Percentiles rank a stretch among this genome's conserved stretches.
These are phyloP conservation scores for Brasilioporus rufonigricans DNA, from an alignment of 768 basidiomycete genomes.

Conservation along the genomic window DNA sequence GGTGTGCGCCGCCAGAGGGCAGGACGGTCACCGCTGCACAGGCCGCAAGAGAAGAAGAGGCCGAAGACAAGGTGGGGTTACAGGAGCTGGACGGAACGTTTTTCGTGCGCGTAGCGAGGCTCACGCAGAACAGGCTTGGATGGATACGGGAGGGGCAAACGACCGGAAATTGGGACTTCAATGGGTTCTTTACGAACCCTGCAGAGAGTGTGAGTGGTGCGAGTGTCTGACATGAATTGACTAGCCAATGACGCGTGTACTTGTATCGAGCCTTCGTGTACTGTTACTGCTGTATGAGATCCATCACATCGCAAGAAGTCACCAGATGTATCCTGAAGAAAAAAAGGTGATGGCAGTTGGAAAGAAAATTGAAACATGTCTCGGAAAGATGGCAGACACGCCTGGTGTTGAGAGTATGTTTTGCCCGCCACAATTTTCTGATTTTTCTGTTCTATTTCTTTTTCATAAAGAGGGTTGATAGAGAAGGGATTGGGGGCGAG, in stretches of 20 bases:
- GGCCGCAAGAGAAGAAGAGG: conserved; percentile 20
- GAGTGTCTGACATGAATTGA: background rate
- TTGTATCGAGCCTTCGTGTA: background rate
- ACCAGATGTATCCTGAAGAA: too few species aligned
- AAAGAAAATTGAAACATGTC: too few species aligned
- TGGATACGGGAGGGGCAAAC: conserved; percentile 41
- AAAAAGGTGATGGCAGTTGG: too few species aligned
- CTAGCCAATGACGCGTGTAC: background rate
- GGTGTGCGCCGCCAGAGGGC: conserved; percentile 13
- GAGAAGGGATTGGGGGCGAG: too few species aligned
- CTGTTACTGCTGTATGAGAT: too few species aligned
- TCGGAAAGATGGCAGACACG: too few species aligned
- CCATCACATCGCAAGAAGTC: too few species aligned
- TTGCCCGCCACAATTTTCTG: too few species aligned
- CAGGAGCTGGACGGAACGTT: conserved; percentile 55
- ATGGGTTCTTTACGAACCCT: conserved; percentile 16
- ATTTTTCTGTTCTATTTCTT: too few species aligned
- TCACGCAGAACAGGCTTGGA: conserved; percentile 44
- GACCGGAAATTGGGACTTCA: conserved; percentile 20
- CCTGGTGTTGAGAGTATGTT: too few species aligned
- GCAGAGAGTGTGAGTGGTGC: background rate
- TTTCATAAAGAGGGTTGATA: too few species aligned
- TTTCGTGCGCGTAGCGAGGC: conserved; percentile 54
- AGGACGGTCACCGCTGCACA: conserved; percentile 19
- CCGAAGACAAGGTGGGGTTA: conserved; percentile 24